Evolutionary conservation across 345 rosid species (phyloP), one percentile per base, ranked within the genome.

Genomic region (Gossypioides kirkii): DNA sequence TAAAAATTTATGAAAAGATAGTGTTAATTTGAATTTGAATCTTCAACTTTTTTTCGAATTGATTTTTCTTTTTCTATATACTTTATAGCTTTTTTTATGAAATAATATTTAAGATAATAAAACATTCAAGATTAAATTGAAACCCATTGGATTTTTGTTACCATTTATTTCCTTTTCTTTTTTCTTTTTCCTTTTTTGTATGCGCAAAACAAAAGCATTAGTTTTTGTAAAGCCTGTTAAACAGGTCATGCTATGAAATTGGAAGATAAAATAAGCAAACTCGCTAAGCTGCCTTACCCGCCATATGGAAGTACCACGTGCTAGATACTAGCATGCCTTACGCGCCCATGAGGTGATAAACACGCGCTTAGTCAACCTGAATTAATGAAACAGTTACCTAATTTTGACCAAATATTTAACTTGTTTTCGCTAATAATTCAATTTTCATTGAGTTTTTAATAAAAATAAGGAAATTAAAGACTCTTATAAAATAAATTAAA

Each of bases 31-130:
- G 45, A 43, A 65, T 65, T 65, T 20, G 70, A 65, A 65, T 65
- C 36, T 65, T 43, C n/a, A 43, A 12, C 52, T 43, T 43, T 65
- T 0, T 10, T 12, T 22, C 2, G 11, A 64, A 41, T 20, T 10
- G 69, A 1, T 41, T 18, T 10, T 64, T 42, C 20, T 13, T 64
- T n/a, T 50, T 64, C 18, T n/a, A 42, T 11, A 42, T 10, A 6
- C 52, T 64, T 41, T 64, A 20, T 63, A 62, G n/a, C 67, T 62
- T 62, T 62, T 59, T 17, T 61, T 61, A 32, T 17, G 13, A 62
- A 60, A 62, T 62, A 38, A 36, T 61, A 61, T 7, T 16, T 61
- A 16, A 36, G 13, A 36, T 6, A 14, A 50, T 50, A 50, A 50
- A 17, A 63, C 3, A 1, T 41, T 41, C 1, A 63, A 20, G 2